Conservation (phyloP, 371 early-diverging fungal species). For the Mortierella sp. region DNA sequence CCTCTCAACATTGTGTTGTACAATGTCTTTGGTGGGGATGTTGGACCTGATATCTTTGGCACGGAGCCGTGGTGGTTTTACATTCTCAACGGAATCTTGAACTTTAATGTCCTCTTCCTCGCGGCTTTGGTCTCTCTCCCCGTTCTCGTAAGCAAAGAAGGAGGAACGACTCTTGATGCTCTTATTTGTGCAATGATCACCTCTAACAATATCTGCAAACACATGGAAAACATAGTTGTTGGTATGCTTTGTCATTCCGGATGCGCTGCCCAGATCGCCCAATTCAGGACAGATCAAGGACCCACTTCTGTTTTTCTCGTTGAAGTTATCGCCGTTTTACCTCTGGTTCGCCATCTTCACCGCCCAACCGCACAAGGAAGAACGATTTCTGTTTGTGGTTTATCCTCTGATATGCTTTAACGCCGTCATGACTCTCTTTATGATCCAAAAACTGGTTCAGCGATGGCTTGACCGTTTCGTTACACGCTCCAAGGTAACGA, state of each 20-base stretch:
- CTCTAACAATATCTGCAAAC: neutral
- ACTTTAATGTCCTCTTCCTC: slow-evolving; percentile 87
- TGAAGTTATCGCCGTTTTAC: slow-evolving; percentile 79
- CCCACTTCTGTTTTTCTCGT: slow-evolving; percentile 63
- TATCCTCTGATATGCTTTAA: slow-evolving; percentile 91
- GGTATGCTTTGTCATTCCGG: slow-evolving; percentile 29
- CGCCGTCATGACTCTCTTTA: slow-evolving; percentile 77
- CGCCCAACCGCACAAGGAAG: slow-evolving; percentile 95
- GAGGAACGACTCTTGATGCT: neutral
- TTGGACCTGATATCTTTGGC: slow-evolving; percentile 91
- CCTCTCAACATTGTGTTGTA: slow-evolving; percentile 92
- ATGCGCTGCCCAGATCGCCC: slow-evolving; percentile 39
- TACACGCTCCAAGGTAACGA: slow-evolving; percentile 42
- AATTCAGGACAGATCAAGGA: slow-evolving; percentile 35
- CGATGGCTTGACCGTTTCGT: slow-evolving; percentile 30
- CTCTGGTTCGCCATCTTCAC: slow-evolving; percentile 86
- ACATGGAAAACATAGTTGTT: slow-evolving; percentile 30
- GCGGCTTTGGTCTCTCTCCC: slow-evolving; percentile 77
- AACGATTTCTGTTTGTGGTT: slow-evolving; percentile 93
- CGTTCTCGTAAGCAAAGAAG: slow-evolving; percentile 64
- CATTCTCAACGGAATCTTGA: slow-evolving; percentile 87
- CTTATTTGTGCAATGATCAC: neutral
- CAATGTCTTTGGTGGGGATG: slow-evolving; percentile 87
- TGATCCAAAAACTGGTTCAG: slow-evolving; percentile 59
- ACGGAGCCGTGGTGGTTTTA: slow-evolving; percentile 96